phyloP scores from a whole-genome alignment of 306 rosid species.

The Ormosia emarginata region DNA sequence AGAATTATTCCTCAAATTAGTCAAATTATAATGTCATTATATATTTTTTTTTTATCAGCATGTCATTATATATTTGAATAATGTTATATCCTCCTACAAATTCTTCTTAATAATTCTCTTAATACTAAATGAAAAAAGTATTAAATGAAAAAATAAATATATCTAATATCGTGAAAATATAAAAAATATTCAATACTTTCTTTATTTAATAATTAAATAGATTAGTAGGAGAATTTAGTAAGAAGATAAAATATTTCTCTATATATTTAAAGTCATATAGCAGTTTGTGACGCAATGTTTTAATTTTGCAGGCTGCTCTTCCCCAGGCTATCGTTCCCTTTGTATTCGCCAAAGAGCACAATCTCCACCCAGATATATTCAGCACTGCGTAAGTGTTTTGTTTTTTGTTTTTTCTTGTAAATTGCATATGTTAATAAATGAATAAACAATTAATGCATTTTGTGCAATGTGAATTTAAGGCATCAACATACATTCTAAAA shows the following conservation, averaged over 20 bases:
- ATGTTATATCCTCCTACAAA: too few species aligned
- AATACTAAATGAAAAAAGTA: too few species aligned
- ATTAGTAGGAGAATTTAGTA: too few species aligned
- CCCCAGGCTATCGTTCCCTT: slow-evolving; percentile 30
- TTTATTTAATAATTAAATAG: too few species aligned
- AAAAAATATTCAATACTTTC: too few species aligned
- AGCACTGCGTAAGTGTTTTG: slow-evolving; percentile 35
- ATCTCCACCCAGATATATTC: slow-evolving; percentile 32
- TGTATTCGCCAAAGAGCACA: slow-evolving; percentile 35
- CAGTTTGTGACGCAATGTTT: background rate
- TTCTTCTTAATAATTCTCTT: too few species aligned
- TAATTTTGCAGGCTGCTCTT: slow-evolving; percentile 36
- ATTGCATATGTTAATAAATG: background rate
- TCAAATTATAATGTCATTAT: background rate
- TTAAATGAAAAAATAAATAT: too few species aligned
- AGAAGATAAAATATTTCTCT: too few species aligned
- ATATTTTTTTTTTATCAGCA: too few species aligned
- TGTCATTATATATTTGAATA: too few species aligned
- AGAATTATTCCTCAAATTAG: background rate
- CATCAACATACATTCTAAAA: background rate
- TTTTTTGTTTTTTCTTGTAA: too few species aligned
- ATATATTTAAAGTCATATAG: background rate
- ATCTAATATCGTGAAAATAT: too few species aligned
- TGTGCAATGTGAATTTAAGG: background rate
- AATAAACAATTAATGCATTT: background rate